These are phyloP conservation scores for Arabidopsis lyrata DNA, from an alignment of 441 rosid species.

Conservation along the genomic window DNA sequence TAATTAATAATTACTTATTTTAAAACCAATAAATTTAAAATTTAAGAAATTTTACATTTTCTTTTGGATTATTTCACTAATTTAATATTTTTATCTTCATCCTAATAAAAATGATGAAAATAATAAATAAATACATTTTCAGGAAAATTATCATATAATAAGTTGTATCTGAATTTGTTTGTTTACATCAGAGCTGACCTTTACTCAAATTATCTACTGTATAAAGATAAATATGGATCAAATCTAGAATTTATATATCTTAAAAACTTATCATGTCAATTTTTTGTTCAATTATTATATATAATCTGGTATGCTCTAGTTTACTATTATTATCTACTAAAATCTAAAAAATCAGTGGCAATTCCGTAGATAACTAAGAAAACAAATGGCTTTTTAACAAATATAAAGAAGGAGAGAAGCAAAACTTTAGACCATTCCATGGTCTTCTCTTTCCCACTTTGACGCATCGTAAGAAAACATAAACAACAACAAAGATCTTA, in stretches of 20 bases:
- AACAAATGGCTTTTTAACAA: not conserved
- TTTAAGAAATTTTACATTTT: not conserved
- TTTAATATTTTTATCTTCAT: not conserved
- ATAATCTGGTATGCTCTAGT: not conserved
- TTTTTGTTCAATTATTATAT: not conserved
- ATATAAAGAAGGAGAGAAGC: constrained; percentile 8
- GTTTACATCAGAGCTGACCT: not conserved
- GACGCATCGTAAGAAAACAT: constrained; percentile 37
- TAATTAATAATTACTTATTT: not conserved
- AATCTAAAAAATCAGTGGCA: constrained; percentile 7
- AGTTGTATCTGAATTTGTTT: not conserved
- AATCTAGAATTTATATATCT: not conserved
- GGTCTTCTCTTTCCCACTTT: constrained; percentile 44
- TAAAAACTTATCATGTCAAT: not conserved
- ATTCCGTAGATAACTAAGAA: constrained; percentile 18
- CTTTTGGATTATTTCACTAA: not conserved
- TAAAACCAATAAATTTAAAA: not conserved
- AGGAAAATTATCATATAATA: not conserved
- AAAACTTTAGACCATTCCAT: constrained; percentile 29
- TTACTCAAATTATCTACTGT: not conserved
- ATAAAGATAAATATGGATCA: not conserved
- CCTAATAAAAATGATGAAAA: not conserved
- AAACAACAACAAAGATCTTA: constrained; percentile 18
- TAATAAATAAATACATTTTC: not conserved
- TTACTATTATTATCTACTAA: not conserved